Conservation (phyloP, 1,284 basidiomycete genomes). For the Mrakiaceae sp. region DNA sequence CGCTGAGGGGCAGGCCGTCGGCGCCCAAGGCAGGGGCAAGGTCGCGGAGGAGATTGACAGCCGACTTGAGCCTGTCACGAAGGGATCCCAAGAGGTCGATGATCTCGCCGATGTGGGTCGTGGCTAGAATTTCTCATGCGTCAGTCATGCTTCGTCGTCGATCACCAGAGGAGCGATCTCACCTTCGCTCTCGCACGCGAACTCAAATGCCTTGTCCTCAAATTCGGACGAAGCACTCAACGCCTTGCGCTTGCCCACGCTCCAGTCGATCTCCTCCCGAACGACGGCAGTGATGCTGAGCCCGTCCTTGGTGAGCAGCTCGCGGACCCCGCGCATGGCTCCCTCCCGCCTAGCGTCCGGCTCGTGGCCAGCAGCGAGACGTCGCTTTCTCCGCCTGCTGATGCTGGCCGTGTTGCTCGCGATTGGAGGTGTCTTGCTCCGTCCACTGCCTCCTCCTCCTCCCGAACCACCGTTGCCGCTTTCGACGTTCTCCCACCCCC, state of each 20-base stretch:
- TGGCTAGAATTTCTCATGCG: background rate
- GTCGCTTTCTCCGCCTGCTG: background rate
- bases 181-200: slow-evolving; percentile 1
- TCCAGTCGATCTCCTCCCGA: slow-evolving; percentile 13
- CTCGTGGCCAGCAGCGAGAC: background rate
- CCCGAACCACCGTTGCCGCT: background rate
- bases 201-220: background rate
- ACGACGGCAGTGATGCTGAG: slow-evolving; percentile 12
- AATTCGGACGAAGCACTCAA: background rate
- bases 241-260: background rate
- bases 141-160: background rate
- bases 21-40: background rate
- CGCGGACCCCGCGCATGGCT: slow-evolving; percentile 8
- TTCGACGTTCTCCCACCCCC: slow-evolving; percentile 4
- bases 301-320: slow-evolving; percentile 14
- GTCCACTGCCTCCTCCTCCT: background rate
- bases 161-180: background rate
- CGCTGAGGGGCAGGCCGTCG: background rate
- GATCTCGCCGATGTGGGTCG: background rate
- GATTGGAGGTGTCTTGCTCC: background rate
- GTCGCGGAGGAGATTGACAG: background rate
- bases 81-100: background rate
- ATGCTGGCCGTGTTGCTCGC: background rate
- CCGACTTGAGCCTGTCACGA: background rate
- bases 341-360: background rate